Percentiles rank a stretch among this genome's conserved stretches.
Conservation (phyloP, 225 moss, liverwort and hornwort species). For the Polytrichum commune region DNA sequence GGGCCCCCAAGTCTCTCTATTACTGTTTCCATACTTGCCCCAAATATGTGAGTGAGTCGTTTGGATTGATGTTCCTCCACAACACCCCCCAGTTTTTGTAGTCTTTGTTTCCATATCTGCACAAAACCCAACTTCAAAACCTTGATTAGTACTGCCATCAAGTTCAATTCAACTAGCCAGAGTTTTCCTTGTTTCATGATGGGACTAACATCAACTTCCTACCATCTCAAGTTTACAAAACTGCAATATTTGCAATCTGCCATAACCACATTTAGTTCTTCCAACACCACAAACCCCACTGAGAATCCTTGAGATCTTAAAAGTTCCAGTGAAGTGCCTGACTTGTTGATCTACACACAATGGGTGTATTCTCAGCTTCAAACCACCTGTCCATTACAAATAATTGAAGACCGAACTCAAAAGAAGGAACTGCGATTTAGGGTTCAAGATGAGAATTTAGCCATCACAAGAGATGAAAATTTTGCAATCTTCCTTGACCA, state of each 20-base stretch:
- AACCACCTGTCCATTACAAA: not conserved
- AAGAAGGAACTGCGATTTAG: not conserved
- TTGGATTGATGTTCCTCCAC: conserved; percentile 66
- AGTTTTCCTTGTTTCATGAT: not conserved
- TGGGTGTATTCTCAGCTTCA: not conserved
- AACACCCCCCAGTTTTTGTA: conserved; percentile 67
- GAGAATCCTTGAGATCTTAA: too few species aligned
- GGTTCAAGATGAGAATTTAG: not conserved
- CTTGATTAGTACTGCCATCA: not conserved
- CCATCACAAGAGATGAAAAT: too few species aligned
- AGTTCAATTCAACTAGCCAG: not conserved
- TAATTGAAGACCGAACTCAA: too few species aligned
- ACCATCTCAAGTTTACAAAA: too few species aligned
- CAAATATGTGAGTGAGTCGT: conserved; percentile 70
- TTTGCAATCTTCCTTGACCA: too few species aligned
- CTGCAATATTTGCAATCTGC: too few species aligned
- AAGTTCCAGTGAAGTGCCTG: not conserved
- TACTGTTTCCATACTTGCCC: conserved; percentile 41
- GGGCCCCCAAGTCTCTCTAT: conserved; percentile 51
- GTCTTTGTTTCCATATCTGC: conserved; percentile 90
- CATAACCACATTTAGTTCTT: not conserved
- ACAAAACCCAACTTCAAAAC: conserved; percentile 9
- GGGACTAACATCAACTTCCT: too few species aligned
- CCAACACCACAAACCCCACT: too few species aligned
- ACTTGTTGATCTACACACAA: not conserved